Percentiles rank a stretch among this genome's conserved stretches.
phyloP scores from a whole-genome alignment of 257 asterid genomes.

The Capsicum chinense region DNA sequence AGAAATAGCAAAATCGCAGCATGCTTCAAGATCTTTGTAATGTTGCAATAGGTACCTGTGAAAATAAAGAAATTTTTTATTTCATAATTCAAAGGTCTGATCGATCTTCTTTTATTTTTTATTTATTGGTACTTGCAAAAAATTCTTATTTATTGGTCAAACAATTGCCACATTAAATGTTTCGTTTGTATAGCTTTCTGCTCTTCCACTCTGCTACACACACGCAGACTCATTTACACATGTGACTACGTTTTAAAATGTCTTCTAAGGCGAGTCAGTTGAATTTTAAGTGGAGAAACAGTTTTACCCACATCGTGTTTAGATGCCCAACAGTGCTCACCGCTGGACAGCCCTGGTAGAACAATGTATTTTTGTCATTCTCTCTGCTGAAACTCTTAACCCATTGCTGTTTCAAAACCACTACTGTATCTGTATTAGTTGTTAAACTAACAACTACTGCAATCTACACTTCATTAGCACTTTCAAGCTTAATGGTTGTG shows the following conservation, averaged over 20 bases:
- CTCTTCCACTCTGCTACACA: background rate
- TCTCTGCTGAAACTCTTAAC: constrained; percentile 7
- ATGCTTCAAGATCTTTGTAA: constrained; percentile 73
- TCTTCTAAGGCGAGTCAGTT: background rate
- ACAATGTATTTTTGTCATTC: background rate
- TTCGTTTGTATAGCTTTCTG: background rate
- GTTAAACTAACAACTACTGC: background rate
- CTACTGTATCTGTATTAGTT: background rate
- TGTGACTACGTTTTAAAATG: background rate
- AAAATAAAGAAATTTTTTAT: background rate
- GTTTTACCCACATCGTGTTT: background rate
- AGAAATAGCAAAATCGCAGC: constrained; percentile 90
- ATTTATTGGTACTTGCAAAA: background rate
- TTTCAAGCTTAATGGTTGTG: background rate
- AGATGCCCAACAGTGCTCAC: constrained; percentile 10
- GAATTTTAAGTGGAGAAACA: background rate
- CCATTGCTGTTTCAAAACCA: background rate
- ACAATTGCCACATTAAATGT: constrained; percentile 3
- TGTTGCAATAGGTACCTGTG: background rate
- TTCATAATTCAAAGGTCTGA: constrained; percentile 15
- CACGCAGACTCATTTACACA: background rate
- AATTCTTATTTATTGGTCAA: background rate
- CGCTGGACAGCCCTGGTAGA: background rate
- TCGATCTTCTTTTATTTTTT: background rate
- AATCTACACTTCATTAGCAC: background rate